These are phyloP conservation scores for Flaveria sonorensis DNA, from an alignment of 129 eudicot species.

Conservation along the genomic window DNA sequence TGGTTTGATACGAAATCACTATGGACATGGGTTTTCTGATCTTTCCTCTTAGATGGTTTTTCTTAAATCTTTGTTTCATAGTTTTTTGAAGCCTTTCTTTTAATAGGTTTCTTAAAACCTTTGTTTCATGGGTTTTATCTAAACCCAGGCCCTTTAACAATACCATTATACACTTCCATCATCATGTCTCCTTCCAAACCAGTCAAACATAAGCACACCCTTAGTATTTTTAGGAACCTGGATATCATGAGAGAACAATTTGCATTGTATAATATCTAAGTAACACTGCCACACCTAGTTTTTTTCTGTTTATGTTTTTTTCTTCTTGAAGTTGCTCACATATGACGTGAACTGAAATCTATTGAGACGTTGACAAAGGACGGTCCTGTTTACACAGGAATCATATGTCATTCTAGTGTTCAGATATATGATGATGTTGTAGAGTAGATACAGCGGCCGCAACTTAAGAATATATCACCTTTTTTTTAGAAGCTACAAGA, in stretches of 20 bases:
- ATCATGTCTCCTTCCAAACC: not conserved
- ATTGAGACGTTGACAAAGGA: not conserved
- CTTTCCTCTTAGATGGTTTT: not conserved
- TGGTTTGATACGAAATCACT: not conserved
- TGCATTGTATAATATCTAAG: not conserved
- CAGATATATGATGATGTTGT: constrained; percentile 15
- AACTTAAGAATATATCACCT: not conserved
- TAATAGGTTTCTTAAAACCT: not conserved
- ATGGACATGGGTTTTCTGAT: not conserved
- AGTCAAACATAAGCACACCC: not conserved
- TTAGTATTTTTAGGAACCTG: not conserved
- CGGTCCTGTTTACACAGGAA: constrained; percentile 12
- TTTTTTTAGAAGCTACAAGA: constrained; percentile 27
- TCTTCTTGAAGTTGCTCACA: constrained; percentile 5
- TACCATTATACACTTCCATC: not conserved
- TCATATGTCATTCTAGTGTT: constrained; percentile 12
- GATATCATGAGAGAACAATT: constrained; percentile 6
- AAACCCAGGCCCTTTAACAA: not conserved
- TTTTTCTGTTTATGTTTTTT: constrained; percentile 3
- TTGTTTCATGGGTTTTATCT: not conserved
- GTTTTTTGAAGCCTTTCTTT: not conserved
- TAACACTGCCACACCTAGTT: not conserved
- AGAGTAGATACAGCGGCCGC: constrained; percentile 26
- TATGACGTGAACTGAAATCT: not conserved
- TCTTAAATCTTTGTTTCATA: not conserved